These are phyloP conservation scores for Aspergillus haitiensis DNA, from an alignment of 495 filamentous ascomycete genomes.

Conservation along the genomic window DNA sequence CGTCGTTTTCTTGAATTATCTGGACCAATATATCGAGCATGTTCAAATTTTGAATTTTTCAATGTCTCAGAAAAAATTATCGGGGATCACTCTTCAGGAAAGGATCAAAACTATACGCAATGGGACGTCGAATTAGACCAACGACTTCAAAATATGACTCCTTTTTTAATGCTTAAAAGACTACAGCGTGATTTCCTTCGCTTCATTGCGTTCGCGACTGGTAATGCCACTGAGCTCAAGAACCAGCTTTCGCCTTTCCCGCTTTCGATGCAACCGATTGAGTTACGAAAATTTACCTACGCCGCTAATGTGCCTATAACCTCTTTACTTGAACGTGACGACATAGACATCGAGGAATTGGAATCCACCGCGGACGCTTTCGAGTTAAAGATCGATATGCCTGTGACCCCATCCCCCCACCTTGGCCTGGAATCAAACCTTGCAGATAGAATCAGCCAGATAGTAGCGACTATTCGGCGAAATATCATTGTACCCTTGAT, in stretches of 20 bases:
- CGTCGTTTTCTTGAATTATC: slow-evolving; percentile 54
- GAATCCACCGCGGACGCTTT: slow-evolving; percentile 68
- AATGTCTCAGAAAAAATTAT: slow-evolving; percentile 54
- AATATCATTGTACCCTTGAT: slow-evolving; percentile 60
- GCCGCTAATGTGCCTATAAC: slow-evolving; percentile 62
- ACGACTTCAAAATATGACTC: slow-evolving; percentile 42
- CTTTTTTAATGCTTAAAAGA: slow-evolving; percentile 65
- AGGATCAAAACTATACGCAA: slow-evolving; percentile 34
- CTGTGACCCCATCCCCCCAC: slow-evolving; percentile 27
- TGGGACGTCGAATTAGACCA: slow-evolving; percentile 38
- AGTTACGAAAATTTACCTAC: slow-evolving; percentile 62
- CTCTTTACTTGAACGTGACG: slow-evolving; percentile 49
- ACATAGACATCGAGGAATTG: slow-evolving; percentile 61
- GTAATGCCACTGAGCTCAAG: slow-evolving; percentile 49
- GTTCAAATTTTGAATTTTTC: slow-evolving; percentile 77
- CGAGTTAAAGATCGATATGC: slow-evolving; percentile 62
- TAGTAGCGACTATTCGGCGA: slow-evolving; percentile 60
- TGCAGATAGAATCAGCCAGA: slow-evolving; percentile 51
- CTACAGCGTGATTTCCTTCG: slow-evolving; percentile 69
- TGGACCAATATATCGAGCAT: slow-evolving; percentile 55
- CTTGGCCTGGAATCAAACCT: slow-evolving; percentile 38
- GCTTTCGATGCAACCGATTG: slow-evolving; percentile 62
- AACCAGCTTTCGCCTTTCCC: slow-evolving; percentile 68
- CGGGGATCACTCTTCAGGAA: slow-evolving; percentile 21
- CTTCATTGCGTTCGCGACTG: slow-evolving; percentile 64